These are phyloP conservation scores for Iris pallida DNA, from an alignment of 116 monocot genomes.

Conservation along the genomic window DNA sequence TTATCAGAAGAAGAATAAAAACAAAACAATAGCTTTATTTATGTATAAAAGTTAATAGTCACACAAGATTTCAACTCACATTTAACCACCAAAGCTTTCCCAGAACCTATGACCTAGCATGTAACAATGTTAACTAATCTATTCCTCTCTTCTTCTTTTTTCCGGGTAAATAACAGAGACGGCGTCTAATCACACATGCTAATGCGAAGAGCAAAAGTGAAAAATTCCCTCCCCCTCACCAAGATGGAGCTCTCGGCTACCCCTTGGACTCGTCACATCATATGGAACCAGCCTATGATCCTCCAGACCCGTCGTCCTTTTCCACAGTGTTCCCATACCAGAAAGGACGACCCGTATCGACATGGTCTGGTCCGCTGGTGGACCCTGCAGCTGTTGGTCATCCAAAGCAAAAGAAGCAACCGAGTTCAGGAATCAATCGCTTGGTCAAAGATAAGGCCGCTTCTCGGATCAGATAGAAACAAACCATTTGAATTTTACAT, in stretches of 20 bases:
- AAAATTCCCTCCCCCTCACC: conserved; percentile 56
- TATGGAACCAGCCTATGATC: conserved; percentile 31
- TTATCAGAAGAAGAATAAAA: no score
- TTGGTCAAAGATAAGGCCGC: not conserved
- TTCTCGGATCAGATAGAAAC: conserved; percentile 3
- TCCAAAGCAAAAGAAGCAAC: conserved; percentile 10
- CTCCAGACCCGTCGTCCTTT: conserved; percentile 22
- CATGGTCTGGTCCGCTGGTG: conserved; percentile 11
- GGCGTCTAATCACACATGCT: conserved; percentile 41
- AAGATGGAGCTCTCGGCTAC: conserved; percentile 41
- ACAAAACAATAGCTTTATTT: not conserved
- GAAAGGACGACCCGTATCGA: conserved; percentile 7
- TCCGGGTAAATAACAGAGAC: conserved; percentile 26
- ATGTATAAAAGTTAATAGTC: not conserved
- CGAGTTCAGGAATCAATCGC: not conserved
- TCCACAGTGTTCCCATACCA: conserved; percentile 33
- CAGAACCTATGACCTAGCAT: not conserved
- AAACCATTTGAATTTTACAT: not conserved
- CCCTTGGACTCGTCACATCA: conserved; percentile 41
- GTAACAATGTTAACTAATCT: not conserved
- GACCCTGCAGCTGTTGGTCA: conserved; percentile 1
- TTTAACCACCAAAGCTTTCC: not conserved
- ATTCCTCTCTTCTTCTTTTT: not conserved
- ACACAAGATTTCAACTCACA: not conserved
- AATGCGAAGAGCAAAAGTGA: conserved; percentile 62